These are phyloP conservation scores for Penicillium angulare DNA, from an alignment of 495 filamentous ascomycete species.

Conservation along the genomic window DNA sequence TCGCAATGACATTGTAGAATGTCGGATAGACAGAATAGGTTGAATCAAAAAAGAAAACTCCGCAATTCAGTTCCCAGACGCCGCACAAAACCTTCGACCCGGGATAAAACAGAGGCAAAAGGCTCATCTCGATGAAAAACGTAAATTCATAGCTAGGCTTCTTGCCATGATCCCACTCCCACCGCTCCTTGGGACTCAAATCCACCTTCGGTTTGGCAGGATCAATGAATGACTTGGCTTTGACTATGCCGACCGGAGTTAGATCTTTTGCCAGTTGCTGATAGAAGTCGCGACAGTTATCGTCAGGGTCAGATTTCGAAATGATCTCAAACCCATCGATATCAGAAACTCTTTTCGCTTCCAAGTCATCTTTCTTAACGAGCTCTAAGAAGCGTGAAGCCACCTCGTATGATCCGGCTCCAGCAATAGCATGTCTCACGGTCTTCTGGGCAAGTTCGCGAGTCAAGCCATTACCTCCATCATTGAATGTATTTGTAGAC, in stretches of 20 bases:
- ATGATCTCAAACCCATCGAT: conserved; percentile 58
- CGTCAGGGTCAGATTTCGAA: conserved; percentile 38
- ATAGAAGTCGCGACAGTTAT: conserved; percentile 45
- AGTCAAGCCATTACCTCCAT: not conserved
- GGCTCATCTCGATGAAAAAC: conserved; percentile 66
- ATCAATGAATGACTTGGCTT: conserved; percentile 41
- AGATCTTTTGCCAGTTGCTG: conserved; percentile 33
- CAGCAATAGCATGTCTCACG: conserved; percentile 42
- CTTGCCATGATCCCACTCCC: conserved; percentile 23
- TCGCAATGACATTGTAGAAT: conserved; percentile 63
- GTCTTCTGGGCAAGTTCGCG: conserved; percentile 37
- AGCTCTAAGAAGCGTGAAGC: conserved; percentile 27
- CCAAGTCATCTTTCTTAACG: conserved; percentile 20
- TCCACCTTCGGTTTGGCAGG: conserved; percentile 40
- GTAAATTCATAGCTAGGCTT: conserved; percentile 43
- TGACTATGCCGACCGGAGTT: conserved; percentile 42
- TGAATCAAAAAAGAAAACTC: conserved; percentile 59
- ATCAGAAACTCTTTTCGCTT: conserved; percentile 36
- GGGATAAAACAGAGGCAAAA: conserved; percentile 59
- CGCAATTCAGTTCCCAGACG: conserved; percentile 62
- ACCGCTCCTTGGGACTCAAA: conserved; percentile 40
- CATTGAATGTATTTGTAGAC: not conserved
- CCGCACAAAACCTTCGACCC: conserved; percentile 74
- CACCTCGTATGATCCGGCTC: conserved; percentile 39
- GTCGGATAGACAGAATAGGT: conserved; percentile 52